Conservation (phyloP, 306 rosid genomes). For the Pueraria montana region DNA sequence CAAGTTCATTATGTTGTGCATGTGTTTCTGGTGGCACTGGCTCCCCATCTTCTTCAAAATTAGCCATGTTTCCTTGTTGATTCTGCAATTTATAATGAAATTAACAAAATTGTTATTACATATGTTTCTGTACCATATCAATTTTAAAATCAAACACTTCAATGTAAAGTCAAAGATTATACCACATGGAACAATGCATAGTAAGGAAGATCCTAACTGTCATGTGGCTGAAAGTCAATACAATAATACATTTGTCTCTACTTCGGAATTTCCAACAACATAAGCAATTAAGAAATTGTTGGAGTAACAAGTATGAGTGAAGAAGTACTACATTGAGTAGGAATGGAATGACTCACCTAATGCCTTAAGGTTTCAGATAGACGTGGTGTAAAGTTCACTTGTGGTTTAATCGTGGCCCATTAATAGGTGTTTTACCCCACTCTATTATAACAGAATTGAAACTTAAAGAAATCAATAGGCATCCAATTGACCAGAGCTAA, state of each 20-base stretch:
- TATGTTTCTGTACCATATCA: slow-evolving; percentile 16
- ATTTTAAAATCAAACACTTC: slow-evolving; percentile 11
- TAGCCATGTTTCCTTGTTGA: slow-evolving; percentile 59
- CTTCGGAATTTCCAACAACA: neutral
- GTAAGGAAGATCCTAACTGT: neutral
- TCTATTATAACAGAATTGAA: neutral
- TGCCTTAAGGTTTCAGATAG: neutral
- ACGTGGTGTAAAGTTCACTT: neutral
- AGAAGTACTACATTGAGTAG: neutral
- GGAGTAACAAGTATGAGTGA: neutral
- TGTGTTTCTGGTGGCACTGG: slow-evolving; percentile 59
- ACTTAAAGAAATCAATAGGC: neutral
- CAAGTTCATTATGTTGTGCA: slow-evolving; percentile 48
- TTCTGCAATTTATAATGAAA: slow-evolving; percentile 41
- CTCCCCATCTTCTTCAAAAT: slow-evolving; percentile 58
- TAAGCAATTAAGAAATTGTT: neutral
- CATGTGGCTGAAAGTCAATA: neutral
- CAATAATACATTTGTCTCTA: neutral
- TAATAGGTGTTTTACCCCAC: neutral
- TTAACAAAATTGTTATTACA: slow-evolving; percentile 8
- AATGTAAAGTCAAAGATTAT: slow-evolving; percentile 6
- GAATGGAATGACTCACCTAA: neutral
- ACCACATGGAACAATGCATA: neutral
- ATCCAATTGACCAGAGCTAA: slow-evolving; percentile 26
- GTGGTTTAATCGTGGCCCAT: neutral